Evolutionary conservation across 1,284 basidiomycete species (phyloP).

Genomic region (Abortiporus biennis): DNA sequence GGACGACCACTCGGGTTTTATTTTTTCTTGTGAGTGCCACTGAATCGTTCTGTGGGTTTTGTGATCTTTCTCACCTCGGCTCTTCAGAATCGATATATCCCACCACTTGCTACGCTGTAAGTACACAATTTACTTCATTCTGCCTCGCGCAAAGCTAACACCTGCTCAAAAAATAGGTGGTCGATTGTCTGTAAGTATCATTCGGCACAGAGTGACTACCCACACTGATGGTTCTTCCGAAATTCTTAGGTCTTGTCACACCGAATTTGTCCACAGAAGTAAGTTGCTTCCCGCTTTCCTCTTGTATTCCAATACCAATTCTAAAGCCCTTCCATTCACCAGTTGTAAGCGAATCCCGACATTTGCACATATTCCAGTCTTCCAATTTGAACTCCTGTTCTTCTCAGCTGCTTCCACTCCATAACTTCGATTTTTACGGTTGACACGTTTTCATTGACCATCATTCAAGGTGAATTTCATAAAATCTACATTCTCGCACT

Average conservation of each 20-base stretch:
- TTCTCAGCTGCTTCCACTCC: slow-evolving; percentile 12
- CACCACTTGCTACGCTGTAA: neutral
- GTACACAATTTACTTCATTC: neutral
- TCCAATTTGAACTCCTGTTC: neutral
- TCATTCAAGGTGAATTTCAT: slow-evolving; percentile 24
- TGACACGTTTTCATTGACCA: slow-evolving; percentile 7
- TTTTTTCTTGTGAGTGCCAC: slow-evolving; percentile 19
- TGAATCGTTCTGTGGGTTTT: neutral
- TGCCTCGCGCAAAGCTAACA: neutral
- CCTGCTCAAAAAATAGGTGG: neutral
- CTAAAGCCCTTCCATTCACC: too few species aligned
- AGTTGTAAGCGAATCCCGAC: neutral
- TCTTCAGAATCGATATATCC: slow-evolving; percentile 21
- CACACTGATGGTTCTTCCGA: neutral
- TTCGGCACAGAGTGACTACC: neutral
- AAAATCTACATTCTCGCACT: too few species aligned
- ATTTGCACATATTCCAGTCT: neutral
- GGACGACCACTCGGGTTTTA: slow-evolving; percentile 19
- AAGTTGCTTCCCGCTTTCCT: too few species aligned
- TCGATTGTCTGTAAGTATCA: neutral
- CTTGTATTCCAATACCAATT: too few species aligned
- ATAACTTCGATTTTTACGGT: slow-evolving; percentile 8
- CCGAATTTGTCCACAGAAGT: neutral
- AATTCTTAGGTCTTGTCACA: neutral
- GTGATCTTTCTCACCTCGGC: neutral